phyloP scores from a whole-genome alignment of 1,139 yeast species.

The Ogataea hybrid region DNA sequence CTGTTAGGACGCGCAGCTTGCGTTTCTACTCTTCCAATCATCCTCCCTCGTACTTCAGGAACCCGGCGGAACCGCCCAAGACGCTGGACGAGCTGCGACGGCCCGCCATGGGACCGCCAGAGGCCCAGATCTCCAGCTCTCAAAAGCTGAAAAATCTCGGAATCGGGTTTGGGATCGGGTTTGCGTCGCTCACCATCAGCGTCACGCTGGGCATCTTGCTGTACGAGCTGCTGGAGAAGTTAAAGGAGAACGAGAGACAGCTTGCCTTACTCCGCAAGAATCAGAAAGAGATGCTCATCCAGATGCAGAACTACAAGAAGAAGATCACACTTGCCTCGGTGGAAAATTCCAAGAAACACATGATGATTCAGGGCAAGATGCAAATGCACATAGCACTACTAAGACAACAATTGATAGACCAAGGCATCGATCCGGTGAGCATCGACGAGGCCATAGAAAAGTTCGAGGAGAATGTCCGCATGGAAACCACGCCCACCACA shows the following conservation, averaged over 20 bases:
- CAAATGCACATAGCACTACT: slow-evolving; percentile 62
- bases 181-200: slow-evolving; percentile 15
- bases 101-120: slow-evolving; percentile 1
- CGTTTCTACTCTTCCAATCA: slow-evolving; percentile 5
- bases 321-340: slow-evolving; percentile 35
- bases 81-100: slow-evolving; percentile 23
- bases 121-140: slow-evolving; percentile 3
- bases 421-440: slow-evolving; percentile 50
- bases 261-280: slow-evolving; percentile 21
- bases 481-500: slow-evolving; percentile 53
- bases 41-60: slow-evolving; percentile 25
- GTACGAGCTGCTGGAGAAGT: slow-evolving; percentile 23
- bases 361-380: slow-evolving; percentile 50
- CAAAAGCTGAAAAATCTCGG: slow-evolving; percentile 12
- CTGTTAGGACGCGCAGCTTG: not conserved
- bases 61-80: slow-evolving; percentile 23
- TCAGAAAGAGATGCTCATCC: slow-evolving; percentile 29
- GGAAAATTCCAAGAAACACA: slow-evolving; percentile 46
- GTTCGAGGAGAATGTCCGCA: slow-evolving; percentile 53
- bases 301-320: slow-evolving; percentile 28
- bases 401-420: slow-evolving; percentile 53
- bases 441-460: slow-evolving; percentile 52
- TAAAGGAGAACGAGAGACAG: slow-evolving; percentile 25
- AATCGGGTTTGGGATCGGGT: slow-evolving; percentile 13
- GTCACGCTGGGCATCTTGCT: slow-evolving; percentile 12